phyloP scores from a whole-genome alignment of 2,329 filamentous ascomycete species.

The Curvularia hawaiiensis region DNA sequence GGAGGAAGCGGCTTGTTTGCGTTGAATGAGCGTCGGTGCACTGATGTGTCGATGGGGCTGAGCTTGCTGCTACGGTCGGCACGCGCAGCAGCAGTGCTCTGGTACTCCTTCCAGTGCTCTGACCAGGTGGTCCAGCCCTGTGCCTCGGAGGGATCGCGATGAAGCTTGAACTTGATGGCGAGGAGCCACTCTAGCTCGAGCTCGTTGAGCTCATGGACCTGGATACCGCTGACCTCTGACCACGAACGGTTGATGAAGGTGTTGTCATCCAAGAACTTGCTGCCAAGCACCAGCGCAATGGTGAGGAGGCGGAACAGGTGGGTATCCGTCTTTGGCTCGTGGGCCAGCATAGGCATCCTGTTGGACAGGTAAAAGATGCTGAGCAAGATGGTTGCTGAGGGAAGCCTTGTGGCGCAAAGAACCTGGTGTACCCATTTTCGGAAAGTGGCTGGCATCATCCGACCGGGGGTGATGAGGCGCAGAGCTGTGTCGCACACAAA shows the following conservation, averaged over 20 bases:
- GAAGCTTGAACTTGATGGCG: constrained; percentile 82
- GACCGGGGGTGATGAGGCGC: constrained; percentile 68
- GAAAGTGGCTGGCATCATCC: constrained; percentile 72
- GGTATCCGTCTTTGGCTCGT: constrained; percentile 58
- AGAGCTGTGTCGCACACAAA: constrained; percentile 91
- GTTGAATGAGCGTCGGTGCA: constrained; percentile 57
- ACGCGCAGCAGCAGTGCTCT: constrained; percentile 54
- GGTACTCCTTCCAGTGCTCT: constrained; percentile 69
- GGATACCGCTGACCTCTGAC: constrained; percentile 92
- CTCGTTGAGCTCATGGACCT: constrained; percentile 80
- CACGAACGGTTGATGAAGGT: constrained; percentile 97
- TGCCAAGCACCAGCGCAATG: constrained; percentile 81
- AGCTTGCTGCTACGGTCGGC: constrained; percentile 51
- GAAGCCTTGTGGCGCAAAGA: constrained; percentile 84
- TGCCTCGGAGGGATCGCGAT: constrained; percentile 80
- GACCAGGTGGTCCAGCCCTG: constrained; percentile 72
- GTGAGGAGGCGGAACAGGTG: constrained; percentile 89
- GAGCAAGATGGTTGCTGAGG: constrained; percentile 87
- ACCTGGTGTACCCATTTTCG: constrained; percentile 93
- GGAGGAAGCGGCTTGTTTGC: constrained; percentile 53
- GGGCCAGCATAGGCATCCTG: constrained; percentile 76
- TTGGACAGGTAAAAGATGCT: constrained; percentile 89
- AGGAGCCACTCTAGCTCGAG: constrained; percentile 88
- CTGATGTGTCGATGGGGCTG: constrained; percentile 68
- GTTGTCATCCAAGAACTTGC: constrained; percentile 96